Base-by-base conservation (phyloP, 345 rosid genomes). In the Arabidopsis arenosa region DNA sequence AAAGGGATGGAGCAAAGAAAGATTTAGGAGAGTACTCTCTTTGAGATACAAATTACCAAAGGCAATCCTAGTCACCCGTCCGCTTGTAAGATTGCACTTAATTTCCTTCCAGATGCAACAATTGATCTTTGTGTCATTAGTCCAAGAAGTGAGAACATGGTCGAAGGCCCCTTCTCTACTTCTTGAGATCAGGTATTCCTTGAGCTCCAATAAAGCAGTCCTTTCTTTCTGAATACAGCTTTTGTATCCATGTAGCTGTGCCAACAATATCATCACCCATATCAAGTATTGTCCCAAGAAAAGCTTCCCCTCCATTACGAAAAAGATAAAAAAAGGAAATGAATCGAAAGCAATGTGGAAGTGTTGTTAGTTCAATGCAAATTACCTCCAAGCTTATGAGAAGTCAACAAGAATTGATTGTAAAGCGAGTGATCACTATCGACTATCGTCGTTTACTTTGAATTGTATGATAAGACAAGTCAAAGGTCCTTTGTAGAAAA, bases 101-200 rank as follows among this genome's bases (percentile, higher is more conserved):
- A 63, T 4, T 0, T 13, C 37, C n/a, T 47, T 14, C 67, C 67
- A 71, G 15, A 5, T 15, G 7, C 75, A 71, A 39, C 75, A 72
- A 44, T 72, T 49, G 6, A 49, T 72, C 49, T 10, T 36, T 35
- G 51, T 36, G 37, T 60, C 59, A 49, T 40, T 40, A 40, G 13
- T 3, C 44, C 44, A 40, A 40, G 44, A 3, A 40, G 44, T 10
- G 13, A 36, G 10, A 36, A 37, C 40, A 37, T 2, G 0, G 40
- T 6, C 40, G 9, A 9, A 36, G 10, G 7, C 1, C 37, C 37
- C 37, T 35, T 35, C 7, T 35, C 7, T 9, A 36, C 10, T 36
- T 2, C 0, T 36, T 36, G 40, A 9, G 44, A 40, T 4, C 5
- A 11, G 13, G 13, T 40, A 40, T 40, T 10, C 3, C 44, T 40